Base-by-base conservation (phyloP, 176 grass and related monocot genomes). In the Tuctoria greenei region DNA sequence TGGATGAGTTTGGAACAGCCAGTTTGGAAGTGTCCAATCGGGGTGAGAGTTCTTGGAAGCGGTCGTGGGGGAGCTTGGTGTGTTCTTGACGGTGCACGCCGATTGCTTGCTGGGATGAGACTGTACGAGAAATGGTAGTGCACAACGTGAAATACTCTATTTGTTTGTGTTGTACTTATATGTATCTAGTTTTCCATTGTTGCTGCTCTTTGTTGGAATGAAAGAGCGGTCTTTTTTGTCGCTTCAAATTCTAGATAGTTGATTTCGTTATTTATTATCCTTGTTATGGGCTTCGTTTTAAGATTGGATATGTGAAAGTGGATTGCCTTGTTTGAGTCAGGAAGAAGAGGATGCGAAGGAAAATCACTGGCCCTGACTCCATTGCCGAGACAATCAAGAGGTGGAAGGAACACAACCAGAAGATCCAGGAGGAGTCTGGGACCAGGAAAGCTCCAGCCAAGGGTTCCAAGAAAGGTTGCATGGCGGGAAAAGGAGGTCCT, bases 381-480 rank as follows among this genome's bases (percentile, higher is more conserved):
- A 81, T 99, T 36, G 60, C 77, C 16, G 89, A 92, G 66, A 99
- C 87, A 21, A 88, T 99, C 50, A 84, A 87, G 61, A 15, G 82
- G 78, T 99, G 95, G 95, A 92, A 84, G 60, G 89, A 94, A 68
- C 84, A 84, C n/a, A 98, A 92, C 55, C 43, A 83, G 64, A 85
- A 81, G 40, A 46, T 86, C 15, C 12, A 76, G 47, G 81, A 84
- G 9, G 76, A 84, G 44, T 84, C 44, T 34, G 56, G 50, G 0
- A 24, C 73, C 47, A 80, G 69, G 39, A 99, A 86, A 71, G 88
- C 87, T 1, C 95, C 91, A 0, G 95, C 91, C 26, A 98, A 92
- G 76, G 95, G 95, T 43, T 99, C 95, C 26, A 99, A 92, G 82
- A 99, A 95, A 79, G 95, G 95, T 0, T 99, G 95, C 82, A 99